Evolutionary conservation across 352 stramenopile genomes (phyloP).

Genomic region (Globisporangium parvum): DNA sequence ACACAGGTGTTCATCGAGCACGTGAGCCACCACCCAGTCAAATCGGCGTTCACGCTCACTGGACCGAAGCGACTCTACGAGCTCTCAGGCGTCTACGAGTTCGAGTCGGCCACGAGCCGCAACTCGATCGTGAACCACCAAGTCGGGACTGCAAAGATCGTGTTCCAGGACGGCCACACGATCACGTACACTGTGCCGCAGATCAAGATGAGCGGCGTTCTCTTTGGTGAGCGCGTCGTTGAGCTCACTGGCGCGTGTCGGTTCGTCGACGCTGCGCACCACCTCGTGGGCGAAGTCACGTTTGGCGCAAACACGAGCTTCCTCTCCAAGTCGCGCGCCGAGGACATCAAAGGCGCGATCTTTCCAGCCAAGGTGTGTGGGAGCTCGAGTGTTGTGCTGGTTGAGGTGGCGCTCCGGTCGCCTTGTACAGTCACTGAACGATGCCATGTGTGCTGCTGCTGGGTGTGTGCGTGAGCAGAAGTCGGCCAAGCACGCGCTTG

Average conservation of each 20-base stretch:
- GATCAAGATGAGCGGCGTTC: constrained; percentile 75
- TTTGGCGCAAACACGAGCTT: constrained; percentile 65
- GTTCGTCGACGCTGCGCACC: constrained; percentile 40
- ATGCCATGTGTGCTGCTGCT: background rate
- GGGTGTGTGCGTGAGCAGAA: constrained; percentile 18
- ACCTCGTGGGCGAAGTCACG: constrained; percentile 44
- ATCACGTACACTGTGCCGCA: constrained; percentile 68
- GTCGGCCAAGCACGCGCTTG: constrained; percentile 35
- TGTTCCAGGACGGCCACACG: constrained; percentile 43
- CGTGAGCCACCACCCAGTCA: constrained; percentile 63
- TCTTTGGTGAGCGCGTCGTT: constrained; percentile 67
- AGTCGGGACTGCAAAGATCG: constrained; percentile 30
- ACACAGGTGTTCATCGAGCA: constrained; percentile 69
- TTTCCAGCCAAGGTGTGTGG: constrained; percentile 31
- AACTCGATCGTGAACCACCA: constrained; percentile 72
- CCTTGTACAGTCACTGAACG: too few species aligned
- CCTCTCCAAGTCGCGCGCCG: constrained; percentile 51
- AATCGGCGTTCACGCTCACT: constrained; percentile 47
- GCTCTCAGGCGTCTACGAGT: constrained; percentile 59
- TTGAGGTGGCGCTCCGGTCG: too few species aligned
- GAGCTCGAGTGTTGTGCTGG: too few species aligned
- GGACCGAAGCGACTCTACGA: constrained; percentile 44
- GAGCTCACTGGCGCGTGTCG: constrained; percentile 48
- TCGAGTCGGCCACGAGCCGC: constrained; percentile 58
- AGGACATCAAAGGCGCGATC: constrained; percentile 74